Percentiles rank a stretch among this genome's conserved stretches.
These are phyloP conservation scores for Backusella parvicylindrica DNA, from an alignment of 192 early-diverging fungal genomes.

Conservation along the genomic window DNA sequence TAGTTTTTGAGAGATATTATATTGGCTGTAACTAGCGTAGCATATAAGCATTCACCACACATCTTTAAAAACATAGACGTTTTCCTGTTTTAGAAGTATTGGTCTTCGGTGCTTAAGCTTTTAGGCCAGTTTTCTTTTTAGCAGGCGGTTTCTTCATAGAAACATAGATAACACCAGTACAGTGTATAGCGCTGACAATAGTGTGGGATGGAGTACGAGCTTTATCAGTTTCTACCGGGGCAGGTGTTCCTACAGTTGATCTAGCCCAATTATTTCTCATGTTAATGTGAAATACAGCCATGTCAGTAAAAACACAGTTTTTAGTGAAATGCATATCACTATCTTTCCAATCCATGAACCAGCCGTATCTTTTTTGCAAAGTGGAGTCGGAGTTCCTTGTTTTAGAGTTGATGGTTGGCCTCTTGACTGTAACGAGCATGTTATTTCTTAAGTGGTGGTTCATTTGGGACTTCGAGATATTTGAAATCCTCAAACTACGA, in stretches of 20 bases:
- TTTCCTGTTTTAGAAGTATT: no score
- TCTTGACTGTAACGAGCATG: no score
- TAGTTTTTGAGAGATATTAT: no score
- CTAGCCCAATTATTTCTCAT: neutral
- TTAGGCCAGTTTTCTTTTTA: no score
- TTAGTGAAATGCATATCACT: neutral
- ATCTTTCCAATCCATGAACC: slow-evolving; percentile 7
- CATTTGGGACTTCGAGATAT: neutral
- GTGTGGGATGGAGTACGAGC: neutral
- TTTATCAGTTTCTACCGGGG: neutral
- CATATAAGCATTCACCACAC: no score
- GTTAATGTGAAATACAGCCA: neutral
- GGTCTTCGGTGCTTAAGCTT: no score
- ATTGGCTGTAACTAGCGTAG: no score
- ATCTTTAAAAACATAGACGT: no score
- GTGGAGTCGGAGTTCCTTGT: neutral
- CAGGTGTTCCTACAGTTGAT: neutral
- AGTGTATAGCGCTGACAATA: neutral
- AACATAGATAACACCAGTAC: neutral
- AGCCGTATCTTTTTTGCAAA: neutral
- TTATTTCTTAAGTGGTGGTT: no score
- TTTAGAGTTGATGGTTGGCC: neutral
- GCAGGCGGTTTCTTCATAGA: neutral
- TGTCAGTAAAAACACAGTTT: neutral
- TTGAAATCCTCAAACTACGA: neutral